Base-by-base conservation (phyloP, 768 basidiomycete species). In the Macrolepiota albuminosa region DNA sequence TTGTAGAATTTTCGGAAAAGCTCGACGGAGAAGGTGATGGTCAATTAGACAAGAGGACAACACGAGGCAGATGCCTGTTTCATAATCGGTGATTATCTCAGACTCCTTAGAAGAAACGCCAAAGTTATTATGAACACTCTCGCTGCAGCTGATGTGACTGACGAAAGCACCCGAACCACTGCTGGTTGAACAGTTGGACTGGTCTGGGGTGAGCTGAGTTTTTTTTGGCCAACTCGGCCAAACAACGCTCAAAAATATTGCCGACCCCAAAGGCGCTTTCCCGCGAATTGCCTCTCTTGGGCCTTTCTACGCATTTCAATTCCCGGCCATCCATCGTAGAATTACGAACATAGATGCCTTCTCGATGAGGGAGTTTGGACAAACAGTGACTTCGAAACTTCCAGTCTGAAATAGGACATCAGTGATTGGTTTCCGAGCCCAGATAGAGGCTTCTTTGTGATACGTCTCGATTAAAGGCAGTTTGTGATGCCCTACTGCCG, bases 41-140 rank as follows among this genome's bases (percentile, higher is more conserved):
- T 51, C 21, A 33, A 18, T 26, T 14, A 33, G 18, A 51, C 39
- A 51, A 21, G 14, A 29, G 57, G n/a, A 58, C 21, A 34, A 39
- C 60, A 61, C 60, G 60, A 61, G 60, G 60, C 60, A 57, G 29
- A 13, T n/a, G 48, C 16, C 40, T 56, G 49, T 51, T 56, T 52
- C 21, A 43, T 16, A 34, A 26, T 51, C 42, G 13, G 56, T 39
- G 16, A 47, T 57, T 48, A 47, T 26, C 34, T 48, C 56, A 48
- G 31, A 46, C 37, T 18, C 45, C 18, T 45, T 34, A 11, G 31
- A 18, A 36, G 26, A 34, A 14, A 0, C 18, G 26, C 5, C 26
- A 53, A 53, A n/a, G 16, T 11, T 39, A 40, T 40, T 11, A 4
- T 40, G 16, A 26, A 53, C 52, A 26, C 14, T 9, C 16, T 26